A percentile compares a stretch with the other conserved stretches of the same genome.
phyloP scores from a whole-genome alignment of 768 basidiomycete species.

The Chalciporus pseudorubinellus region DNA sequence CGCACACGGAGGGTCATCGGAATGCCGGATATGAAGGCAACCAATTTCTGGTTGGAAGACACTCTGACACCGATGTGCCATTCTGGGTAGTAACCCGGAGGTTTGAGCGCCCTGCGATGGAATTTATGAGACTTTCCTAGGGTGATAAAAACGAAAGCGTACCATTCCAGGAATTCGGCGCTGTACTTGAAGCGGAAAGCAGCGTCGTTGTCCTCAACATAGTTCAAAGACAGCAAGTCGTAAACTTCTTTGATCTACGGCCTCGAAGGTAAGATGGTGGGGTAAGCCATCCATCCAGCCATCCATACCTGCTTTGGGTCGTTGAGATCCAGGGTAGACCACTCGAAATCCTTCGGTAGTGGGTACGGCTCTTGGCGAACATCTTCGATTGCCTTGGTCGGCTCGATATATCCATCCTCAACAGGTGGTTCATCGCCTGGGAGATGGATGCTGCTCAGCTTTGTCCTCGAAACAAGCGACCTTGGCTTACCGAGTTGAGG shows the following conservation, averaged over 20 bases:
- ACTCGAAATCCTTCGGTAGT: conserved; percentile 90
- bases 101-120: conserved; percentile 77
- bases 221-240: conserved; percentile 86
- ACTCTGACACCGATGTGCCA: conserved; percentile 98
- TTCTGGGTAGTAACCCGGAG: conserved; percentile 88
- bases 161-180: conserved; percentile 93
- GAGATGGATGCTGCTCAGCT: conserved; percentile 1
- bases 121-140: not conserved
- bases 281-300: not conserved
- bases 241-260: conserved; percentile 85
- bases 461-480: not conserved
- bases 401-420: conserved; percentile 88
- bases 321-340: conserved; percentile 78
- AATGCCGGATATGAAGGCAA: conserved; percentile 95
- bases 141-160: conserved; percentile 10
- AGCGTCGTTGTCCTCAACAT: conserved; percentile 95
- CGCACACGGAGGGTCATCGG: conserved; percentile 86
- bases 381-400: conserved; percentile 68
- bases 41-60: conserved; percentile 84
- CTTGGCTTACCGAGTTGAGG: conserved; percentile 66
- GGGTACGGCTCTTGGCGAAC: conserved; percentile 87
- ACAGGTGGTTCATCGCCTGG: conserved; percentile 60
- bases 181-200: conserved; percentile 97
- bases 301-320: conserved; percentile 64
- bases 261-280: not conserved